Evolutionary conservation across 495 filamentous ascomycete genomes (phyloP).

Genomic region (Cairneyella variabilis): DNA sequence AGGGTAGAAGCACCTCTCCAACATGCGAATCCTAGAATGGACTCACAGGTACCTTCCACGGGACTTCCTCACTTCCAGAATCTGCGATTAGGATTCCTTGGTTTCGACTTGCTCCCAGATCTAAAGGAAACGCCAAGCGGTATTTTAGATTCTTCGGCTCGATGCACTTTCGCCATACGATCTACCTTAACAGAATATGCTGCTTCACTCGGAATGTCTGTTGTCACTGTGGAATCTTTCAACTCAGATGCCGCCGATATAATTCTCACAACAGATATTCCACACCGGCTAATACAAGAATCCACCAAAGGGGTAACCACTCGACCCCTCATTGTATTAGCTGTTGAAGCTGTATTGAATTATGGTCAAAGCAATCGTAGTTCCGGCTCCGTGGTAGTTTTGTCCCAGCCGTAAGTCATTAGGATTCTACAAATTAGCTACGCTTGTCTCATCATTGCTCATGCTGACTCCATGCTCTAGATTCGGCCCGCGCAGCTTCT

Average conservation of each 20-base stretch:
- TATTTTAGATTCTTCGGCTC: not conserved
- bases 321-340: conserved; percentile 3
- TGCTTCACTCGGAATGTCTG: not conserved
- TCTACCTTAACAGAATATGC: not conserved
- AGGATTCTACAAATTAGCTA: no score
- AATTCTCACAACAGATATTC: not conserved
- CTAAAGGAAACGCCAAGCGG: not conserved
- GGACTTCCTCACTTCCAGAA: not conserved
- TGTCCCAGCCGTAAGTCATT: conserved; percentile 1
- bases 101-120: conserved; percentile 6
- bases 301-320: not conserved
- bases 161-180: not conserved
- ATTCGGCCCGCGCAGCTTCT: not conserved
- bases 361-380: not conserved
- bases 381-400: not conserved
- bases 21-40: not conserved
- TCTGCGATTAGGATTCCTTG: conserved; percentile 2
- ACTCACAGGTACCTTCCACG: not conserved
- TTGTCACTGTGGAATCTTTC: not conserved
- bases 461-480: no score
- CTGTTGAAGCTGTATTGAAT: not conserved
- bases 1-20: not conserved
- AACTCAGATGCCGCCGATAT: not conserved
- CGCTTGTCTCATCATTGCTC: no score
- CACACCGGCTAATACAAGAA: not conserved